Conservation (phyloP, 2,329 filamentous ascomycete species). For the Neofusicoccum cordaticola region DNA sequence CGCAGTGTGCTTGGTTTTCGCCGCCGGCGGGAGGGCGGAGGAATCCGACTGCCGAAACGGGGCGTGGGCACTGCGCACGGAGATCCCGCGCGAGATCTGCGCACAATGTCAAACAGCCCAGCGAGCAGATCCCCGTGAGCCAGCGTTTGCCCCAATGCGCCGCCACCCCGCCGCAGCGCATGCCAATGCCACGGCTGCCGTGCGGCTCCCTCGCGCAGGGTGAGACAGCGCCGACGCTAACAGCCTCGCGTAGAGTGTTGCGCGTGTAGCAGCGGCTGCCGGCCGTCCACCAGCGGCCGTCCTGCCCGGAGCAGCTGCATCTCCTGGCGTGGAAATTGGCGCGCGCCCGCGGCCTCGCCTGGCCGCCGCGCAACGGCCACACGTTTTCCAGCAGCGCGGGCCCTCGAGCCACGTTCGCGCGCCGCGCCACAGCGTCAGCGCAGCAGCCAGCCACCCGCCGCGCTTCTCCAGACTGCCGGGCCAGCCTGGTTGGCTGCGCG, state of each 20-base stretch:
- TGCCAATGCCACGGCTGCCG: background rate
- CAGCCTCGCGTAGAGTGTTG: background rate
- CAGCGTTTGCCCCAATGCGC: background rate
- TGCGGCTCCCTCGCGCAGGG: conserved; percentile 6
- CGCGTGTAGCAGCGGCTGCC: background rate
- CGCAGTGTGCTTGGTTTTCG: background rate
- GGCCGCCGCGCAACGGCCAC: background rate
- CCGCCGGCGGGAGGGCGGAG: conserved; percentile 1
- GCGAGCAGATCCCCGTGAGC: background rate
- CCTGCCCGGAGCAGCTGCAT: background rate
- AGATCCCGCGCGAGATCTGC: conserved; percentile 11
- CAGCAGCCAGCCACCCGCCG: conserved; percentile 9
- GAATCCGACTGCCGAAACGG: conserved; percentile 9
- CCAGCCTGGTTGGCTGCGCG: background rate
- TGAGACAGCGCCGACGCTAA: conserved; percentile 13
- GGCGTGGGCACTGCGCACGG: background rate
- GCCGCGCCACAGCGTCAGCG: conserved; percentile 6
- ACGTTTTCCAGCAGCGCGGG: background rate
- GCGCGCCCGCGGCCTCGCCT: background rate
- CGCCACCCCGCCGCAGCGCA: background rate
- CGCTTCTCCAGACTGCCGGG: conserved; percentile 10
- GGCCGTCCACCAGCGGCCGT: background rate
- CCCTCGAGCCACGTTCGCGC: background rate
- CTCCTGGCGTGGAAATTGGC: background rate
- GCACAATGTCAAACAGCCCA: background rate